Conservation (phyloP, 1,284 basidiomycete species). For the Tylopilus sp. region DNA sequence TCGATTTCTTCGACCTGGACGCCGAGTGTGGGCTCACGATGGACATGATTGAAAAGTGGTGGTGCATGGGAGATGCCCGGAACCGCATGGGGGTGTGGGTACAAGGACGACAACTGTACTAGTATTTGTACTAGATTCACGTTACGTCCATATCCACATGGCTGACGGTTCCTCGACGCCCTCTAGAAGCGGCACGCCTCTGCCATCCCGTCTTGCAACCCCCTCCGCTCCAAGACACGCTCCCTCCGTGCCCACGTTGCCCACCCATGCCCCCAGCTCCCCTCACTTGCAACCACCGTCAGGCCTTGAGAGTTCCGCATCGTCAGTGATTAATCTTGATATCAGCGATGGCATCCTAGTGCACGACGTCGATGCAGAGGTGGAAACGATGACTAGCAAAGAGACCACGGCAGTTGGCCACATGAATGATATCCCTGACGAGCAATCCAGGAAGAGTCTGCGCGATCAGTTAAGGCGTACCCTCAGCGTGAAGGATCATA, state of each 20-base stretch:
- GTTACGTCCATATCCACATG: conserved; percentile 3
- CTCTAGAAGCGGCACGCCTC: conserved; percentile 36
- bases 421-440: conserved; percentile 42
- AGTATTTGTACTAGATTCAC: too few species aligned
- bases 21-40: conserved; percentile 34
- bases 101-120: conserved; percentile 46
- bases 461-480: conserved; percentile 67
- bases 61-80: conserved; percentile 68
- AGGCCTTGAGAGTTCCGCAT: conserved; percentile 57
- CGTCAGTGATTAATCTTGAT: conserved; percentile 61
- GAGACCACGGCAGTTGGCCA: conserved; percentile 44
- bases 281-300: conserved; percentile 32
- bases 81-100: conserved; percentile 71
- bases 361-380: conserved; percentile 57
- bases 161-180: conserved; percentile 31
- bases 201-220: conserved; percentile 42
- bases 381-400: conserved; percentile 49
- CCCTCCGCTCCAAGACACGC: conserved; percentile 41
- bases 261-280: conserved; percentile 37
- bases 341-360: conserved; percentile 60
- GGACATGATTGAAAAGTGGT: conserved; percentile 80
- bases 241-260: conserved; percentile 41
- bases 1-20: conserved; percentile 64
- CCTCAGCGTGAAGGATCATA: conserved; percentile 44
- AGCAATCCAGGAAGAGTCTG: conserved; percentile 57